Evolutionary conservation across 2,329 filamentous ascomycete species (phyloP).

Genomic region (Neofusicoccum cordaticola): DNA sequence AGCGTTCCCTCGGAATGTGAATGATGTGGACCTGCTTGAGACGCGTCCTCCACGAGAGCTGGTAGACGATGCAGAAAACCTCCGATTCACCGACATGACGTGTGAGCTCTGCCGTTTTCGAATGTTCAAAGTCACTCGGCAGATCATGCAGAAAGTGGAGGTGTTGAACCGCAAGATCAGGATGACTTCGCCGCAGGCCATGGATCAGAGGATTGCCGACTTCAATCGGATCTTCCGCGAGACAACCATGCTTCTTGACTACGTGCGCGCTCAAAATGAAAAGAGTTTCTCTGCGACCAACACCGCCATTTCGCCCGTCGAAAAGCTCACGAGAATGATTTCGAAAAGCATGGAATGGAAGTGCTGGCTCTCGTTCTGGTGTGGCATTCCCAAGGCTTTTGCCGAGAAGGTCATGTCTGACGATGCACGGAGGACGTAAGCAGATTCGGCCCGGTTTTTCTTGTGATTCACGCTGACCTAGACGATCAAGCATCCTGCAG

Average conservation of each 20-base stretch:
- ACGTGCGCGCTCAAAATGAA: neutral
- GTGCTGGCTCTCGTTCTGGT: slow-evolving; percentile 1
- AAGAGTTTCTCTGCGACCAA: neutral
- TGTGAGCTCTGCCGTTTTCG: slow-evolving; percentile 34
- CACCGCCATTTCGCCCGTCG: neutral
- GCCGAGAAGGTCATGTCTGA: neutral
- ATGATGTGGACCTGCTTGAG: slow-evolving; percentile 37
- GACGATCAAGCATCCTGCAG: neutral
- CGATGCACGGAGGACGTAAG: neutral
- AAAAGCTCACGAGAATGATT: neutral
- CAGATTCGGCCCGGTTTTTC: too few species aligned
- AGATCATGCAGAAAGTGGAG: slow-evolving; percentile 35
- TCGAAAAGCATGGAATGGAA: neutral
- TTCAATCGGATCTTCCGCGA: neutral
- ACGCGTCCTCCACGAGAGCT: slow-evolving; percentile 17
- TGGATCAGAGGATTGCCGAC: neutral
- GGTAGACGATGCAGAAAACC: neutral
- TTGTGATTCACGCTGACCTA: too few species aligned
- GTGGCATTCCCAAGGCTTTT: neutral
- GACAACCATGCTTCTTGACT: neutral
- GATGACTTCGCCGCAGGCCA: neutral
- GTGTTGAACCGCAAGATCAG: neutral
- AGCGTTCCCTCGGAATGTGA: slow-evolving; percentile 34
- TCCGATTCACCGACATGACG: slow-evolving; percentile 29
- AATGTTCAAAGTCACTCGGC: slow-evolving; percentile 31